phyloP scores from a whole-genome alignment of 371 early-diverging fungal species.

The Mortierella sp. region DNA sequence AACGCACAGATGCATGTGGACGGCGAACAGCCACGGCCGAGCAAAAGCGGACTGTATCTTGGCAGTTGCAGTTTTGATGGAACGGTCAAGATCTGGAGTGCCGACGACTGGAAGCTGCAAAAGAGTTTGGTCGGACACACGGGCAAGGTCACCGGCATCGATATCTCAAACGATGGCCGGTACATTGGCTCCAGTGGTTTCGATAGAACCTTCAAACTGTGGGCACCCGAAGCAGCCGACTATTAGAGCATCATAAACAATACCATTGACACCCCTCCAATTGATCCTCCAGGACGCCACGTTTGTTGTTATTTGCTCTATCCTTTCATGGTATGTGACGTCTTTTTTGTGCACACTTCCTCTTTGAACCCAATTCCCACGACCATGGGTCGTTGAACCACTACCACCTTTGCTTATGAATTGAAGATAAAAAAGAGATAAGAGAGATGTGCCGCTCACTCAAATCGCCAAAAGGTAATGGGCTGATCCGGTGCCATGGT shows the following conservation, averaged over 20 bases:
- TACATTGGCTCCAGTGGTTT: slow-evolving; percentile 90
- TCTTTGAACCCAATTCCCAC: neutral
- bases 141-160: slow-evolving; percentile 92
- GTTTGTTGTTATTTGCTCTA: neutral
- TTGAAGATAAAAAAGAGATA: slow-evolving; percentile 6
- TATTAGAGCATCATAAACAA: slow-evolving; percentile 20
- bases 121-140: slow-evolving; percentile 91
- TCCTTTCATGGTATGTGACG: too few species aligned
- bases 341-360: neutral
- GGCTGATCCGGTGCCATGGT: slow-evolving; percentile 53
- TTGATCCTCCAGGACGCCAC: neutral
- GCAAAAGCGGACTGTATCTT: slow-evolving; percentile 70
- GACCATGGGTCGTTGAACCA: neutral
- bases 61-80: slow-evolving; percentile 89
- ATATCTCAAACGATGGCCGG: slow-evolving; percentile 84
- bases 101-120: slow-evolving; percentile 92
- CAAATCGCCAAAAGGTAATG: slow-evolving; percentile 57
- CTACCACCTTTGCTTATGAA: neutral
- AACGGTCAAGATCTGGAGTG: slow-evolving; percentile 92
- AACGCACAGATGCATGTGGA: slow-evolving; percentile 39
- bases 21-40: slow-evolving; percentile 34
- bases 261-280: neutral
- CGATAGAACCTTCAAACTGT: slow-evolving; percentile 96
- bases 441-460: slow-evolving; percentile 40
- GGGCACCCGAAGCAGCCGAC: slow-evolving; percentile 64